Evolutionary conservation across 352 stramenopile genomes (phyloP).

Genomic region (Pythium scleroteichum): DNA sequence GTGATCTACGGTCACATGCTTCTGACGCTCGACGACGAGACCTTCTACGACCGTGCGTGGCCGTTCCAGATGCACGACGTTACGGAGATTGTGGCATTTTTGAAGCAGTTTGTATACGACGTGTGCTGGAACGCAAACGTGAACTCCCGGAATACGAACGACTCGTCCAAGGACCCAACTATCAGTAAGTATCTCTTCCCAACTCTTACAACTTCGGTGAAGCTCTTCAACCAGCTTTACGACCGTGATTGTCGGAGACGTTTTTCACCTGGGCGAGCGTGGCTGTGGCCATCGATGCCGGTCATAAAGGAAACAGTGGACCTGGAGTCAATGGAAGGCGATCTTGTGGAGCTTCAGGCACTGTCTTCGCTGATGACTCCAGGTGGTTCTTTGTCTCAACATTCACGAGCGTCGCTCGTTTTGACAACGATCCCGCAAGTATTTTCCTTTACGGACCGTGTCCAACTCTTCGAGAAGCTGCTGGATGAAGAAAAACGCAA

Average conservation of each 20-base stretch:
- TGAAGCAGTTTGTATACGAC: slow-evolving; percentile 74
- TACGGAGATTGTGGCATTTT: slow-evolving; percentile 38
- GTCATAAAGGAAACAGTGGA: slow-evolving; percentile 64
- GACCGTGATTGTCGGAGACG: slow-evolving; percentile 62
- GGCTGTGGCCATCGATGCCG: slow-evolving; percentile 77
- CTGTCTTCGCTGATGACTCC: slow-evolving; percentile 49
- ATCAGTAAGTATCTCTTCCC: slow-evolving; percentile 37
- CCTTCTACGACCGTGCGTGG: slow-evolving; percentile 66
- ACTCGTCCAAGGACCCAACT: not conserved
- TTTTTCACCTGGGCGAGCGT: slow-evolving; percentile 47
- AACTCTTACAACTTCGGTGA: slow-evolving; percentile 56
- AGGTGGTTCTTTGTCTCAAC: slow-evolving; percentile 31
- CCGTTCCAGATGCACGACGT: slow-evolving; percentile 54
- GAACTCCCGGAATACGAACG: not conserved
- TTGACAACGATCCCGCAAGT: slow-evolving; percentile 78
- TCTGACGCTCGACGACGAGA: slow-evolving; percentile 63
- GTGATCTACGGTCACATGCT: slow-evolving; percentile 67
- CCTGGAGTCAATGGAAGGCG: slow-evolving; percentile 63
- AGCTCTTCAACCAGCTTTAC: slow-evolving; percentile 83
- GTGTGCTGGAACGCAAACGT: slow-evolving; percentile 53
- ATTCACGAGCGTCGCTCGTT: slow-evolving; percentile 52
- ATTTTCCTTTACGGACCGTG: slow-evolving; percentile 77
- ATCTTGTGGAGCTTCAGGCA: slow-evolving; percentile 42
- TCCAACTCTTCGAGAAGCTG: slow-evolving; percentile 73
- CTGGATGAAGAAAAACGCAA: slow-evolving; percentile 63